Percentiles rank a stretch among this genome's conserved stretches.
Conservation (phyloP, 2,329 filamentous ascomycete species). For the Lachnum nothofagi region DNA sequence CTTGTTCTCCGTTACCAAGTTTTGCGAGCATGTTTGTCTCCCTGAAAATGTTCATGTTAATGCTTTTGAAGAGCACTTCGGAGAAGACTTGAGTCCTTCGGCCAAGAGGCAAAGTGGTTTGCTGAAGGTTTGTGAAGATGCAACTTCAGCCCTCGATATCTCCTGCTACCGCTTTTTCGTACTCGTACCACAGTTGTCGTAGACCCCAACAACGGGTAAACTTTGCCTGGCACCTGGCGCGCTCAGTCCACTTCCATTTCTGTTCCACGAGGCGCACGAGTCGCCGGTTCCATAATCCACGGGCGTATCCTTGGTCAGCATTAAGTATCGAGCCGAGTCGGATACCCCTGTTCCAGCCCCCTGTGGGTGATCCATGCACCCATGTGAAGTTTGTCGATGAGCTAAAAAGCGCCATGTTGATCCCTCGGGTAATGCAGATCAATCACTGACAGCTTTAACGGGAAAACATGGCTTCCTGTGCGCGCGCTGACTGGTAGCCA, state of each 20-base stretch:
- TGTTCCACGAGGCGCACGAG: slow-evolving; percentile 9
- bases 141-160: background rate
- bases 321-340: slow-evolving; percentile 25
- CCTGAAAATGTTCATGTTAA: background rate
- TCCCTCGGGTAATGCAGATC: slow-evolving; percentile 32
- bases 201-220: no score
- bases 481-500: slow-evolving; percentile 15
- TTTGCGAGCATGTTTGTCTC: background rate
- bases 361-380: slow-evolving; percentile 18
- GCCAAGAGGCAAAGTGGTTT: background rate
- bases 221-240: no score
- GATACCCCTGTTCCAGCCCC: slow-evolving; percentile 18
- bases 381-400: slow-evolving; percentile 23
- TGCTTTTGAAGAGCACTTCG: background rate
- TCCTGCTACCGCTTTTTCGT: slow-evolving; percentile 6
- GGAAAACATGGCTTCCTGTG: slow-evolving; percentile 9
- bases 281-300: slow-evolving; percentile 25
- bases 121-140: background rate
- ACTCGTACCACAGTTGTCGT: slow-evolving; percentile 6
- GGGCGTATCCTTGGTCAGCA: slow-evolving; percentile 26
- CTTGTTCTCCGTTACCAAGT: background rate
- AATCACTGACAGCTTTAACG: slow-evolving; percentile 26
- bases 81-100: background rate
- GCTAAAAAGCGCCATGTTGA: slow-evolving; percentile 30
- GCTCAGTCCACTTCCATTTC: background rate